Evolutionary conservation across 441 rosid genomes (phyloP).

Genomic region (Manihot esculenta): DNA sequence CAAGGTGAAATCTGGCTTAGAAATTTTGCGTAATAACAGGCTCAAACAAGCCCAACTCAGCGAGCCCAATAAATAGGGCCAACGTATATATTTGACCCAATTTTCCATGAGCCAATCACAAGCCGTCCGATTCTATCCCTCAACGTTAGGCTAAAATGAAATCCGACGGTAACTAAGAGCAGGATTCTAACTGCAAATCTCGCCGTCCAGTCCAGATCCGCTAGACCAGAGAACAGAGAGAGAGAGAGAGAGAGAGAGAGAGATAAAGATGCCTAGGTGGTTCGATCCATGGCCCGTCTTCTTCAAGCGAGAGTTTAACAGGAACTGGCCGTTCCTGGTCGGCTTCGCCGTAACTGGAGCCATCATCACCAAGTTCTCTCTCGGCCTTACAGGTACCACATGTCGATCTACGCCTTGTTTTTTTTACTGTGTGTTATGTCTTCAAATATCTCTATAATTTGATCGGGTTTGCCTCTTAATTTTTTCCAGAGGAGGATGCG

Average conservation of each 20-base stretch:
- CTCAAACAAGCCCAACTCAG: too few relatives aligned
- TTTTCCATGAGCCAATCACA: neutral
- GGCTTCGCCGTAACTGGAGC: constrained; percentile 84
- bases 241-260: neutral
- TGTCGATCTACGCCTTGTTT: neutral
- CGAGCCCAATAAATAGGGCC: neutral
- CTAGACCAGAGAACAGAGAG: neutral
- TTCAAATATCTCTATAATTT: constrained; percentile 1
- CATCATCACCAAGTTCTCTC: constrained; percentile 68
- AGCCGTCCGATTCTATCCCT: neutral
- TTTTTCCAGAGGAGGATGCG: constrained; percentile 74
- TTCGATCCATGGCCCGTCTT: constrained; percentile 98
- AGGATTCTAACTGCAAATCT: neutral
- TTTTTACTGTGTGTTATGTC: neutral
- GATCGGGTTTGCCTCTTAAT: neutral
- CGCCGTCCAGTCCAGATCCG: neutral
- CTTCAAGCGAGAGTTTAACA: constrained; percentile 85
- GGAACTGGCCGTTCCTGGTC: constrained; percentile 89
- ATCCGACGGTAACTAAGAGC: neutral
- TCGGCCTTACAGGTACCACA: constrained; percentile 63
- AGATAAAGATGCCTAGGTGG: constrained; percentile 37
- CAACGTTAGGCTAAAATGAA: neutral
- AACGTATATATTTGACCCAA: neutral
- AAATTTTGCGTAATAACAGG: too few relatives aligned
- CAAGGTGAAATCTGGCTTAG: too few relatives aligned